Base-by-base conservation (phyloP, 2,329 filamentous ascomycete species). In the Drechslerella dactyloides region DNA sequence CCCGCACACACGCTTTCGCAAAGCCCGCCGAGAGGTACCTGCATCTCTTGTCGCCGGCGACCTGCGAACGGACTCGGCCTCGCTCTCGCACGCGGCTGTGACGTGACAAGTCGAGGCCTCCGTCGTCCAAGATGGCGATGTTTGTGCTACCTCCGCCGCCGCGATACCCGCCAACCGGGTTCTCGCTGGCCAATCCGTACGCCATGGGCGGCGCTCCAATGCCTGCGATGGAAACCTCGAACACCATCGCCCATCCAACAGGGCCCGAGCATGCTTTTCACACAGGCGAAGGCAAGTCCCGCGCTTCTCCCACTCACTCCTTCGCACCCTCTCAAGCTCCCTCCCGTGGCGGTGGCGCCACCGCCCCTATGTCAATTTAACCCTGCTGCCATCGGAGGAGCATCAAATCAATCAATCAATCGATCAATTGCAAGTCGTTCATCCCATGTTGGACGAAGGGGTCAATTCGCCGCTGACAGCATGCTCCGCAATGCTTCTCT, bases 221-320 rank as follows among this genome's bases (percentile, higher is more conserved):
- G 40, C 89, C 90, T 40, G 86, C 96, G 80, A 89, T 96, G 78
- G 94, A 99, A 84, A 97, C 93, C 60, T 96, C 94, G 81, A 99
- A 97, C 79, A 89, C 87, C 42, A 82, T 99, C 73, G 87, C 86
- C 65, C 89, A 90, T 77, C 93, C 91, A 23, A 87, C 87, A 37
- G 90, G 90, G 3, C 86, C 90, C 23, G 93, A 96, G 76, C 91
- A 91, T 80, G 90, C 96, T 79, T 88, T 99, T 75, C 87, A 96
- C 48, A 92, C 93, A 53, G 94, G 93, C 80, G 94, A 99, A 87
- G 94, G 92, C 90, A 81, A 75, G 78, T 51, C 40, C 27, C 40
- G 42, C 13, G 42, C 15, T 13, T 5, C 42, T 46, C 19, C 5
- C 15, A 3, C 42, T 21, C 42, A 4, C 42, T 4, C 42, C 15